Percentiles rank a stretch among this genome's conserved stretches.
These are phyloP conservation scores for Apophysomyces trapeziformis DNA, from an alignment of 371 early-diverging fungal species.

Conservation along the genomic window DNA sequence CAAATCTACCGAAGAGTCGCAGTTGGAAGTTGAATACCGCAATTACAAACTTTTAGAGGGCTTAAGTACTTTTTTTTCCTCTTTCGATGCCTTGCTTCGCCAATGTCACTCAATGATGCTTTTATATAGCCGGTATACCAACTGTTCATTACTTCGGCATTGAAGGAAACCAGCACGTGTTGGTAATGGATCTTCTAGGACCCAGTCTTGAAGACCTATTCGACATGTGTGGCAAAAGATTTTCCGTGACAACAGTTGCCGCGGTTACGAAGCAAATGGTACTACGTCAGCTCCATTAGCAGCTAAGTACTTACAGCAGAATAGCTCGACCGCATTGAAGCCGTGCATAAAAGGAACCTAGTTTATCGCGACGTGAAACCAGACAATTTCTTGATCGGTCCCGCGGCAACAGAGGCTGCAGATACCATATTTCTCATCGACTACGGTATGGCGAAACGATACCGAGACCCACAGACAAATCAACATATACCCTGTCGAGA, in stretches of 20 bases:
- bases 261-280: conserved; percentile 97
- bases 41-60: conserved; percentile 77
- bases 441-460: conserved; percentile 93
- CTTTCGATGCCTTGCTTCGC: not conserved
- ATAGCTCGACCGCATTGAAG: conserved; percentile 85
- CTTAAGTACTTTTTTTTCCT: conserved; percentile 45
- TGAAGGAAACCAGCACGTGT: conserved; percentile 91
- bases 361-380: conserved; percentile 99
- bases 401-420: conserved; percentile 58
- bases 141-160: conserved; percentile 92
- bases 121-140: conserved; percentile 76
- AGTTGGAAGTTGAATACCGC: conserved; percentile 81
- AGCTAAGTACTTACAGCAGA: not conserved
- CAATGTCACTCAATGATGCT: too few relatives aligned
- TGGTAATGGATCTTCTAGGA: conserved; percentile 97
- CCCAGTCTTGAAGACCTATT: conserved; percentile 96
- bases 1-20: conserved; percentile 82
- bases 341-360: conserved; percentile 92
- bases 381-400: conserved; percentile 95
- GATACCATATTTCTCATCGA: conserved; percentile 76
- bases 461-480: conserved; percentile 85
- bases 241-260: conserved; percentile 90
- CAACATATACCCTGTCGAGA: conserved; percentile 86
- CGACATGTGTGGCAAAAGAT: conserved; percentile 88
- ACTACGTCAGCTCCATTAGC: not conserved